phyloP scores from a whole-genome alignment of 2,329 filamentous ascomycete species.

The Trichoderma lentiforme region DNA sequence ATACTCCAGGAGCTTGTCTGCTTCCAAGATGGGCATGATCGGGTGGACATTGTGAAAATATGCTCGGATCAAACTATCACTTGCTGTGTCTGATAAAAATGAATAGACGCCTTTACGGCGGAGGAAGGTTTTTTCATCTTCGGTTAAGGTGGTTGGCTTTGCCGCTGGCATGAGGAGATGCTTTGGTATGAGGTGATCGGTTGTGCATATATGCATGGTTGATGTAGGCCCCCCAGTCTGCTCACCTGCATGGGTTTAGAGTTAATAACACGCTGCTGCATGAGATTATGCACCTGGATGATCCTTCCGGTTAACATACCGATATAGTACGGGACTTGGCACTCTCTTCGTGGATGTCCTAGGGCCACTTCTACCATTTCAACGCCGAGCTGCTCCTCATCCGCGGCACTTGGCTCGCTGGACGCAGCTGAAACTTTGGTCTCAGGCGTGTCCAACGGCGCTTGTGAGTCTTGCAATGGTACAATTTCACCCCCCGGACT shows the following conservation, averaged over 20 bases:
- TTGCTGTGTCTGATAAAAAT: not conserved
- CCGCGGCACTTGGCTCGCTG: not conserved
- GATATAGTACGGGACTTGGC: conserved; percentile 10
- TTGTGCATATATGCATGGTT: conserved; percentile 7
- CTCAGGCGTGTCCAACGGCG: not conserved
- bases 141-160: not conserved
- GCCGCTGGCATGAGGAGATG: conserved; percentile 12
- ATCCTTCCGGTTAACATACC: not conserved
- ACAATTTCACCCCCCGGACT: not conserved
- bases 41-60: conserved; percentile 13
- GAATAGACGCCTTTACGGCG: conserved; percentile 9
- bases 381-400: conserved; percentile 3
- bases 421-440: not conserved
- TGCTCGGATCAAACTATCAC: not conserved
- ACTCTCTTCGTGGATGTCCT: not conserved
- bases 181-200: not conserved
- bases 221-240: conserved; percentile 8
- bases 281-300: not conserved
- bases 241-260: not conserved
- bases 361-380: conserved; percentile 9
- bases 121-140: conserved; percentile 1
- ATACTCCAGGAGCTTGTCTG: conserved; percentile 1
- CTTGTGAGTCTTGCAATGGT: not conserved
- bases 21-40: conserved; percentile 7
- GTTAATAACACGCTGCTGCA: not conserved